Evolutionary conservation across 352 stramenopile genomes (phyloP).

Genomic region (Globisporangium heterothallicum): DNA sequence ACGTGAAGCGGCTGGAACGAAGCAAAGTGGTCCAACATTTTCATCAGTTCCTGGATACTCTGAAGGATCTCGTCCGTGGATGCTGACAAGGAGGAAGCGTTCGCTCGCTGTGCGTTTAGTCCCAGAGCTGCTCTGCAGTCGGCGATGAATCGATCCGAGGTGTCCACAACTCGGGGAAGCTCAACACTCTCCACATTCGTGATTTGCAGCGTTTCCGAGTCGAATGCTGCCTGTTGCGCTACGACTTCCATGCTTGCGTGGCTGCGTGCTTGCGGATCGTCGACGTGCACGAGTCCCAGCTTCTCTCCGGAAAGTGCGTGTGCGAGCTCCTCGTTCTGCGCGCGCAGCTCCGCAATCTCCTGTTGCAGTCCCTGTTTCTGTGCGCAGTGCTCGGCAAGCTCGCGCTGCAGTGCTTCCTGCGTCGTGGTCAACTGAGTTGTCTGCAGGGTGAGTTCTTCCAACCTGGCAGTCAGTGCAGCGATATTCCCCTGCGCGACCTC

Average conservation of each 20-base stretch:
- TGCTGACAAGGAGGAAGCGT: no score
- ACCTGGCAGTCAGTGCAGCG: conserved; percentile 1
- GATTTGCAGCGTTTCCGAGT: background rate
- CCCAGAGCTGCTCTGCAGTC: conserved; percentile 20
- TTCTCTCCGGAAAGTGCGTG: conserved; percentile 9
- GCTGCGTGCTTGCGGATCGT: background rate
- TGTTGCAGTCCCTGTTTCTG: background rate
- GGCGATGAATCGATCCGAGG: conserved; percentile 17
- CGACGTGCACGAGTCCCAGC: conserved; percentile 1
- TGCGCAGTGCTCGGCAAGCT: background rate
- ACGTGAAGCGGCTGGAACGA: conserved; percentile 17
- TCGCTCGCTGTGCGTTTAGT: background rate
- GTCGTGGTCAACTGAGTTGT: background rate
- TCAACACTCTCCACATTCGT: conserved; percentile 11
- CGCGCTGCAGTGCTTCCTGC: background rate
- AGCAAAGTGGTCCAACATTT: conserved; percentile 35
- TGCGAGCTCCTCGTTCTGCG: conserved; percentile 9
- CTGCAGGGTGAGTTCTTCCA: conserved; percentile 6
- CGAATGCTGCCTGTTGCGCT: background rate
- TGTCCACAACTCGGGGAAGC: conserved; percentile 19
- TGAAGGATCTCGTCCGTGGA: conserved; percentile 20
- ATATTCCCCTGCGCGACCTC: background rate
- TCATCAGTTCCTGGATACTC: conserved; percentile 34
- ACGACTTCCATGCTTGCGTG: background rate
- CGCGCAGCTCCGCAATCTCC: background rate